phyloP scores from a whole-genome alignment of 768 basidiomycete genomes.

The Suillus luteus region DNA sequence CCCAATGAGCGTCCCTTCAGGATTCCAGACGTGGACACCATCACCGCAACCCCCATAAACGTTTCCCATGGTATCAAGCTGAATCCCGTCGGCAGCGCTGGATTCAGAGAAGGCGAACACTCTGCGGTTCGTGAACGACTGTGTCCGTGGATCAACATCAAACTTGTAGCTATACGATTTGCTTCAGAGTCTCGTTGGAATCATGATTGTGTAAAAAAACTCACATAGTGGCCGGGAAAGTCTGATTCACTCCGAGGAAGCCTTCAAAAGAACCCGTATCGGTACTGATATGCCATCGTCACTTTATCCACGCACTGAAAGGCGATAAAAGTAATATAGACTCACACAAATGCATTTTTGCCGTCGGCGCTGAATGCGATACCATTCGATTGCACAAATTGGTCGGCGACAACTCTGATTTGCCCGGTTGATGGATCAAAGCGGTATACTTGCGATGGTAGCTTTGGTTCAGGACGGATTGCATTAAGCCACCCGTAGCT shows the following conservation, averaged over 20 bases:
- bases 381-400: conserved; percentile 41
- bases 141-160: conserved; percentile 56
- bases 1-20: conserved; percentile 54
- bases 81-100: conserved; percentile 65
- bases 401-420: conserved; percentile 45
- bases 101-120: conserved; percentile 65
- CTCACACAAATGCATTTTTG: conserved; percentile 31
- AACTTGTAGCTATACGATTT: conserved; percentile 53
- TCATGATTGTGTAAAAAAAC: neutral
- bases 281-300: conserved; percentile 16
- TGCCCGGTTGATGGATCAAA: conserved; percentile 43
- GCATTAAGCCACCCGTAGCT: conserved; percentile 38
- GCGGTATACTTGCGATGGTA: conserved; percentile 49
- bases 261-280: conserved; percentile 26
- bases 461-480: conserved; percentile 40
- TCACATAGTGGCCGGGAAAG: conserved; percentile 29
- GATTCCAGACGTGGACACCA: conserved; percentile 48
- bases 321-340: too few relatives aligned
- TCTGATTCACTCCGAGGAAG: conserved; percentile 23
- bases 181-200: conserved; percentile 4
- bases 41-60: conserved; percentile 65
- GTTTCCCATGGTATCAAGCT: conserved; percentile 60
- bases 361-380: conserved; percentile 38
- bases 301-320: too few relatives aligned
- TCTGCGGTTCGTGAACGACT: conserved; percentile 55